Conservation (phyloP, 306 rosid genomes). For the Morella rubra region DNA sequence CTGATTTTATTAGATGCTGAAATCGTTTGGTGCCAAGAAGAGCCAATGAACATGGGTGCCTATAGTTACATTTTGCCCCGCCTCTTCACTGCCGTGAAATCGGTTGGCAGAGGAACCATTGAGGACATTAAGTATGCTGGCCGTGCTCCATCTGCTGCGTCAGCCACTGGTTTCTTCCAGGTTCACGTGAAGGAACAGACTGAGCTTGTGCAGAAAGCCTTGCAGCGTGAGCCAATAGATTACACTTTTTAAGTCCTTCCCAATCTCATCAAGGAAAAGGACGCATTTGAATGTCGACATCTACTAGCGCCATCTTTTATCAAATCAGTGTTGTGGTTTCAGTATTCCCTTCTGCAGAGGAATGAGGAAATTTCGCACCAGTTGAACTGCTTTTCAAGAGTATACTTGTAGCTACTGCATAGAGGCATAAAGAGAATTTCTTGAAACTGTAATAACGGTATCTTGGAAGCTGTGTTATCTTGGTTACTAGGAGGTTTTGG, state of each 20-base stretch:
- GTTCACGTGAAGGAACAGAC: conserved; percentile 86
- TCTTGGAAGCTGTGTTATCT: not conserved
- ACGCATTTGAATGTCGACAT: not conserved
- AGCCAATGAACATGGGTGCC: conserved; percentile 98
- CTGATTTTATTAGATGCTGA: conserved; percentile 72
- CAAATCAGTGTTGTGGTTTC: not conserved
- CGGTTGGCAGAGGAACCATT: conserved; percentile 61
- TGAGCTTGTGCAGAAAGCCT: conserved; percentile 73
- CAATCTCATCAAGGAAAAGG: not conserved
- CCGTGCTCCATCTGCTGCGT: conserved; percentile 90
- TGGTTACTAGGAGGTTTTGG: not conserved
- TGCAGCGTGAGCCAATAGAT: conserved; percentile 60
- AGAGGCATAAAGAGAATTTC: not conserved
- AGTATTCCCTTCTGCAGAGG: not conserved
- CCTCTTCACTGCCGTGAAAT: conserved; percentile 72
- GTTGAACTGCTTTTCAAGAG: not conserved
- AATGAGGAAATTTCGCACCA: conserved; percentile 1
- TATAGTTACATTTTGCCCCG: conserved; percentile 68
- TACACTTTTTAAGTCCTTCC: conserved; percentile 28
- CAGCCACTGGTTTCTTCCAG: conserved; percentile 82
- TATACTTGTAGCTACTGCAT: not conserved
- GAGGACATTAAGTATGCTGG: conserved; percentile 79
- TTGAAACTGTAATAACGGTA: conserved; percentile 5
- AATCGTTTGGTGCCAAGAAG: conserved; percentile 97
- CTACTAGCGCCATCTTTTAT: not conserved